Base-by-base conservation (phyloP, 2,329 filamentous ascomycete genomes). In the Neonectria sp. region DNA sequence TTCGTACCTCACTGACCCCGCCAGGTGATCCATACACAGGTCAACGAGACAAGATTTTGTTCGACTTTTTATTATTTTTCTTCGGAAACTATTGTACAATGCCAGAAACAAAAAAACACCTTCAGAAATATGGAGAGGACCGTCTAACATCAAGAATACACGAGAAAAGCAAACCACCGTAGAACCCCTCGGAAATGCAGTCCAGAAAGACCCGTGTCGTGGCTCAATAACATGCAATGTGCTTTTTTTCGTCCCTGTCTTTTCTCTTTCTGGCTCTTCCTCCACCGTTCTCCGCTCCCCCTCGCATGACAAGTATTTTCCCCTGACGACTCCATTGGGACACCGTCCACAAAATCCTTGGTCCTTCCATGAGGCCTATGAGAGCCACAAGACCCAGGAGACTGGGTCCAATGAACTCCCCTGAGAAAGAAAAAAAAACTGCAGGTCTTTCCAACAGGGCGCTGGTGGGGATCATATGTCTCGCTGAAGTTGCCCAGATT, bases 101-200 rank as follows among this genome's bases (percentile, higher is more conserved):
- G 63, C 63, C 24, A 49, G n/a, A 55, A 57, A 63, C 43, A 57
- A 62, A 65, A 69, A 65, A 56, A 64, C 57, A 52, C 51, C 63
- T 33, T 60, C 64, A 48, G 51, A 68, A 68, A 40, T 67, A 65
- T 71, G 67, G 73, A 73, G 68, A 70, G 64, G 62, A 63, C 65
- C 66, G 61, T 76, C 68, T 73, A 76, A 57, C 63, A 71, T 74
- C 53, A 57, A 58, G 62, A 72, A 58, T 66, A 58, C 68, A 66
- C 64, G 45, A 35, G 51, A 64, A 72, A 67, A 67, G 53, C 61
- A 73, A 66, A 62, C 71, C 68, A 40, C 67, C 71, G 29, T 73
- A 43, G 57, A 76, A 75, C 74, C 74, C 74, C 73, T 72, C 69
- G 63, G 56, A 70, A 74, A 76, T 76, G 74, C 74, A 75, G 65